Conservation (phyloP, 73 alveolate species). For the Uronychia setigera region DNA sequence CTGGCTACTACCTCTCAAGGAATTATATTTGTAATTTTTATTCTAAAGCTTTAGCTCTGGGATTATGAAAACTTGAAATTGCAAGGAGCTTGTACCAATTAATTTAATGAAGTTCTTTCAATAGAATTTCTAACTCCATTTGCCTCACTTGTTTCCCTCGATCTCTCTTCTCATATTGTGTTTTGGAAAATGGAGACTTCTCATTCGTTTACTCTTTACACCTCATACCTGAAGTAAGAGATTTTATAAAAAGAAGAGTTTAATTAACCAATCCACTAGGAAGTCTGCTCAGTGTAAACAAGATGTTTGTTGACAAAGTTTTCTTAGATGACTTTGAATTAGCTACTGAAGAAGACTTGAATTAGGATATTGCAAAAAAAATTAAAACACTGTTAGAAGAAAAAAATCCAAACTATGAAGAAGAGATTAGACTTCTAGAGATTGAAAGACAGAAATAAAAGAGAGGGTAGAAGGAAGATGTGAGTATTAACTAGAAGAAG, state of each 20-base stretch:
- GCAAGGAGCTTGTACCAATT: constrained; percentile 50
- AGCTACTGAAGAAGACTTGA: background rate
- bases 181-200: constrained; percentile 9
- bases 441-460: no score
- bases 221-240: background rate
- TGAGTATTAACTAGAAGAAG: no score
- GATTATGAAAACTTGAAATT: constrained; percentile 56
- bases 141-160: constrained; percentile 23
- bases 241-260: no score
- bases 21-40: constrained; percentile 13
- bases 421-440: no score
- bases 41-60: constrained; percentile 21
- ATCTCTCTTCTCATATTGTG: background rate
- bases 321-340: background rate
- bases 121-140: constrained; percentile 57
- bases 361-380: background rate
- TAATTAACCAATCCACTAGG: no score
- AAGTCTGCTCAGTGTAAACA: background rate
- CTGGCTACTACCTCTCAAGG: constrained; percentile 59
- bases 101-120: constrained; percentile 30
- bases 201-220: background rate
- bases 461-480: no score
- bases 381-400: background rate
- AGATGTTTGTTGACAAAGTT: background rate
- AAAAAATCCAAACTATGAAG: background rate